A percentile compares a stretch with the other conserved stretches of the same genome.
These are phyloP conservation scores for Erigeron philadelphicus DNA, from an alignment of 140 eudicot genomes.

Conservation along the genomic window DNA sequence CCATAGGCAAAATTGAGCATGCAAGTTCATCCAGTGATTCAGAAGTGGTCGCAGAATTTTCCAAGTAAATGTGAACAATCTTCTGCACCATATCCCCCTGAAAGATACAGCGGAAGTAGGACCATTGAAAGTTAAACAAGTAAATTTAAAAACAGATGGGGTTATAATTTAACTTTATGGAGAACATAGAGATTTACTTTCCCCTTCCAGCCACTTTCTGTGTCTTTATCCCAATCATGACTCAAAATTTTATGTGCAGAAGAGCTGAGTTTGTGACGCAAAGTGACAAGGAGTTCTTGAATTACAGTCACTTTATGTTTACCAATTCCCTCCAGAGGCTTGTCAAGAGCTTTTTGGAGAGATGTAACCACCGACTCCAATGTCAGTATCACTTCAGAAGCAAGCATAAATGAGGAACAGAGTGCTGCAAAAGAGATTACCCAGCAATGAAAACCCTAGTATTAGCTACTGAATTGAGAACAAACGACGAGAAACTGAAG, in stretches of 20 bases:
- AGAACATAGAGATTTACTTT: slow-evolving; percentile 41
- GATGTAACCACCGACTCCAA: slow-evolving; percentile 50
- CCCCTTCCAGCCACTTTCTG: slow-evolving; percentile 49
- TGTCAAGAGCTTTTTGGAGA: slow-evolving; percentile 32
- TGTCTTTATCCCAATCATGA: slow-evolving; percentile 41
- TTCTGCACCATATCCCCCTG: slow-evolving; percentile 75
- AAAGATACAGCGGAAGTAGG: slow-evolving; percentile 23
- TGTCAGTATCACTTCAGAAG: slow-evolving; percentile 63
- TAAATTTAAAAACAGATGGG: neutral
- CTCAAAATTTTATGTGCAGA: slow-evolving; percentile 51
- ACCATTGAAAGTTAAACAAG: slow-evolving; percentile 8
- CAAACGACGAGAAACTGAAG: slow-evolving; percentile 1
- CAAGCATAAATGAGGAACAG: slow-evolving; percentile 57
- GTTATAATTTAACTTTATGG: neutral
- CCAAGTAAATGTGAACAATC: slow-evolving; percentile 67
- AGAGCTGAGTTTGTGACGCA: slow-evolving; percentile 49
- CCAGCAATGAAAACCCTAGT: slow-evolving; percentile 1
- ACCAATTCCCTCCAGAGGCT: slow-evolving; percentile 39
- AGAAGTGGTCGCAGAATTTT: slow-evolving; percentile 50
- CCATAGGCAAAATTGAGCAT: slow-evolving; percentile 67
- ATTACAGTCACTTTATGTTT: slow-evolving; percentile 30
- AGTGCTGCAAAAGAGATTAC: slow-evolving; percentile 43
- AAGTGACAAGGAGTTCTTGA: slow-evolving; percentile 40
- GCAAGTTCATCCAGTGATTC: slow-evolving; percentile 62
- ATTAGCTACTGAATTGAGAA: neutral